Conservation (phyloP, 805 yeast genomes). For the Jamesozyma spencerorum region DNA sequence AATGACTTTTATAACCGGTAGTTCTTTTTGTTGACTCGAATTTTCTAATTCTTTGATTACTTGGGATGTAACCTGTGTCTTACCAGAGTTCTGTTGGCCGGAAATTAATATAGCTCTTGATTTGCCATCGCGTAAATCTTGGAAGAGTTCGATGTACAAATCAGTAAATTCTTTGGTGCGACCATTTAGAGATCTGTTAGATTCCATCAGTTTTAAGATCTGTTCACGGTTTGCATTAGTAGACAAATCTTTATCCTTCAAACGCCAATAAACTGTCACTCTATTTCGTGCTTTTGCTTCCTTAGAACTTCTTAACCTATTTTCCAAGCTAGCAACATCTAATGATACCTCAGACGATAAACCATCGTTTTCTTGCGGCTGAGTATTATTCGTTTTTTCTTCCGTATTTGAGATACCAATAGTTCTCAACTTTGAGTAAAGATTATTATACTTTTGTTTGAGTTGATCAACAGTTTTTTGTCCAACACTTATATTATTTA, state of each 20-base stretch:
- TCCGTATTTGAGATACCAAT: no score
- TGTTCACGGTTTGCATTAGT: not conserved
- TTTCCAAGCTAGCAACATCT: conserved; percentile 15
- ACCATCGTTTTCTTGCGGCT: not conserved
- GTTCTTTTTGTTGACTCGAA: conserved; percentile 30
- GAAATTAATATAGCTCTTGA: conserved; percentile 84
- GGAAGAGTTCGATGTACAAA: conserved; percentile 56
- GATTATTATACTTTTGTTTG: not conserved
- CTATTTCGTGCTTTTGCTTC: not conserved
- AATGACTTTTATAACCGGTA: conserved; percentile 52
- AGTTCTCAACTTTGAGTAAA: no score
- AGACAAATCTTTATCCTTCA: not conserved
- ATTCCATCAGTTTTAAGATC: not conserved
- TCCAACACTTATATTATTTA: not conserved
- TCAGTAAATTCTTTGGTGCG: conserved; percentile 53
- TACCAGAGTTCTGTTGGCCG: conserved; percentile 96
- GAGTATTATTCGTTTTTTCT: not conserved
- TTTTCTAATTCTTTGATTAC: conserved; percentile 59
- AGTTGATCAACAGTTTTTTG: not conserved
- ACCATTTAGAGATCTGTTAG: not conserved
- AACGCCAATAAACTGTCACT: not conserved
- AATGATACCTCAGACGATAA: not conserved
- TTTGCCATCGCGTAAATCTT: conserved; percentile 56
- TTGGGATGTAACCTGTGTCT: conserved; percentile 83
- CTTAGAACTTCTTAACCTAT: conserved; percentile 30